phyloP scores from a whole-genome alignment of 129 eudicot genomes.

The Flaveria brownii region DNA sequence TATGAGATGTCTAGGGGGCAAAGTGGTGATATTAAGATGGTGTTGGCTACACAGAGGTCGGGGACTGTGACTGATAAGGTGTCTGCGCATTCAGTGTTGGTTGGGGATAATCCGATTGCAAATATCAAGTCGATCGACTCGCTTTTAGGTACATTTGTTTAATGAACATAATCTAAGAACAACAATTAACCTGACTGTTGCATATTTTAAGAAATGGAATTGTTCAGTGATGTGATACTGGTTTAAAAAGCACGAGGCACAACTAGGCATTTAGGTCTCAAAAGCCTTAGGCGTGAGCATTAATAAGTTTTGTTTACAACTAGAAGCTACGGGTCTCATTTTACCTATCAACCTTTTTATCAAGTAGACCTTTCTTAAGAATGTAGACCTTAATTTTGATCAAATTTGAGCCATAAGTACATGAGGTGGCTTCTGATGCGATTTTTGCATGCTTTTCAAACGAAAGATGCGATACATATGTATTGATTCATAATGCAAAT shows the following conservation, averaged over 20 bases:
- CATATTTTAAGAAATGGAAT: not conserved
- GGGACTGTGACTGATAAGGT: conserved; percentile 97
- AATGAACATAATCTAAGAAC: not conserved
- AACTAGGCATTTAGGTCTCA: no score
- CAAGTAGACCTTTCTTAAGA: no score
- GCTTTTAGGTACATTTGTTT: conserved; percentile 55
- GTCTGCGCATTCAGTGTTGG: conserved; percentile 85
- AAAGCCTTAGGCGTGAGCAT: no score
- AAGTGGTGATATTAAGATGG: conserved; percentile 95
- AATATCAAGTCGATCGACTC: conserved; percentile 78
- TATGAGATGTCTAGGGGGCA: conserved; percentile 73
- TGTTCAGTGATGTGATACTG: not conserved
- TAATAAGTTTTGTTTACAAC: no score
- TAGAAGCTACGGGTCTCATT: no score
- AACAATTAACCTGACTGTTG: not conserved
- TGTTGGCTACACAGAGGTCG: conserved; percentile 85
- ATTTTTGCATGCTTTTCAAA: no score
- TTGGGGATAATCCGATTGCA: conserved; percentile 91
- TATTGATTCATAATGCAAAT: not conserved
- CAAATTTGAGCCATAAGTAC: no score
- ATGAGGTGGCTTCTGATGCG: no score
- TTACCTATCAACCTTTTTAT: no score
- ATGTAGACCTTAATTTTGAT: no score
- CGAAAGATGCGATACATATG: no score
- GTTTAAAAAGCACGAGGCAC: no score